Conservation (phyloP, 306 rosid genomes). For the Malus sylvestris region DNA sequence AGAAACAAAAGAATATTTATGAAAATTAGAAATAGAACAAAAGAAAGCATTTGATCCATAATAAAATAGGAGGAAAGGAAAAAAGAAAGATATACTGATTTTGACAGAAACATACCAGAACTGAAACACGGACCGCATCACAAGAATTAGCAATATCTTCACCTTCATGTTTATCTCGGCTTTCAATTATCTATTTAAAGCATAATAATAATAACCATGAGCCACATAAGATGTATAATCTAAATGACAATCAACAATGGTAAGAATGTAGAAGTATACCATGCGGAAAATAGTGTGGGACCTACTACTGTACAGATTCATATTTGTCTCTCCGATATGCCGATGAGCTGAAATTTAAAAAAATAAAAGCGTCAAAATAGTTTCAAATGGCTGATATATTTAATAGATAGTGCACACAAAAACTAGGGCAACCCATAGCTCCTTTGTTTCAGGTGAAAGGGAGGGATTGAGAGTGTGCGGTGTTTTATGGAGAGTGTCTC, state of each 20-base stretch:
- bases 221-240: conserved; percentile 9
- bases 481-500: not conserved
- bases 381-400: not conserved
- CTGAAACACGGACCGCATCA: conserved; percentile 96
- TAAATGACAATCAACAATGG: not conserved
- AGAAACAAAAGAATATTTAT: not conserved
- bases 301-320: conserved; percentile 90
- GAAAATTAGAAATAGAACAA: not conserved
- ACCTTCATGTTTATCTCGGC: conserved; percentile 68
- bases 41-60: not conserved
- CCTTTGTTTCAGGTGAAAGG: not conserved
- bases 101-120: conserved; percentile 51
- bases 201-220: not conserved
- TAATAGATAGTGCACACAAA: conserved; percentile 4
- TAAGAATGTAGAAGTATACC: conserved; percentile 40
- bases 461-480: not conserved
- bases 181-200: conserved; percentile 71
- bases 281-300: conserved; percentile 97
- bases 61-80: not conserved
- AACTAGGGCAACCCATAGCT: not conserved
- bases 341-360: conserved; percentile 70
- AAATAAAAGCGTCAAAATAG: not conserved
- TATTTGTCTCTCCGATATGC: conserved; percentile 95
- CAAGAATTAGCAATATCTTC: conserved; percentile 48
- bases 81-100: not conserved